phyloP scores from a whole-genome alignment of 1,284 basidiomycete species.

The Ceraceosorus guamensis region DNA sequence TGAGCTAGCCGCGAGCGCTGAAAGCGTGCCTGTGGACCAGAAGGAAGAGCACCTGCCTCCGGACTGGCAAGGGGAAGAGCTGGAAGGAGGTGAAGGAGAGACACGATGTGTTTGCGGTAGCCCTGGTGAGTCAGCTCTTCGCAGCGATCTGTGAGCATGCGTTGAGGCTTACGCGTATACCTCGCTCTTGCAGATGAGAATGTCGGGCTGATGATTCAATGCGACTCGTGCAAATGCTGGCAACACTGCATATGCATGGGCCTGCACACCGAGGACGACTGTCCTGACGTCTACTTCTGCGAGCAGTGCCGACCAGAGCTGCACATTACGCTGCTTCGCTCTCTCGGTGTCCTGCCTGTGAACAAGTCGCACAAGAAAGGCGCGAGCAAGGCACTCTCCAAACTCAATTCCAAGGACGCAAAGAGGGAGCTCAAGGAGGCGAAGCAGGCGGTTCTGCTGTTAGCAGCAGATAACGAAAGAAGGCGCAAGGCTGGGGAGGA shows the following conservation, averaged over 20 bases:
- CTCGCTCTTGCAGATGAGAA: constrained; percentile 53
- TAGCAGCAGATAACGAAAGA: constrained; percentile 40
- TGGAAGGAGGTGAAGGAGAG: constrained; percentile 60
- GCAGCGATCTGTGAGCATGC: not conserved
- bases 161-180: no score
- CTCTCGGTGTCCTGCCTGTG: constrained; percentile 34
- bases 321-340: constrained; percentile 53
- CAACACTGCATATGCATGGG: constrained; percentile 97
- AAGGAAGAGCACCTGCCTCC: constrained; percentile 7
- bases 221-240: constrained; percentile 95
- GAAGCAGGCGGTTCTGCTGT: constrained; percentile 38
- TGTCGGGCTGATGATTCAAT: constrained; percentile 82
- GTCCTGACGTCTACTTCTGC: constrained; percentile 66
- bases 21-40: constrained; percentile 2
- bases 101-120: constrained; percentile 91
- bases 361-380: constrained; percentile 32
- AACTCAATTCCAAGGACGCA: constrained; percentile 21
- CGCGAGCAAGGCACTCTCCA: constrained; percentile 16
- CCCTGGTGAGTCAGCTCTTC: constrained; percentile 59
- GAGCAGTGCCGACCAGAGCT: constrained; percentile 85
- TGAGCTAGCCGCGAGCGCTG: constrained; percentile 2
- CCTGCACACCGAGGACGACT: constrained; percentile 69
- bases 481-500: constrained; percentile 13
- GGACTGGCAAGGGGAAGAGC: constrained; percentile 17
- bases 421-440: constrained; percentile 38